These are phyloP conservation scores for Diospyros kaki DNA, from an alignment of 148 eudicot species.

Conservation along the genomic window DNA sequence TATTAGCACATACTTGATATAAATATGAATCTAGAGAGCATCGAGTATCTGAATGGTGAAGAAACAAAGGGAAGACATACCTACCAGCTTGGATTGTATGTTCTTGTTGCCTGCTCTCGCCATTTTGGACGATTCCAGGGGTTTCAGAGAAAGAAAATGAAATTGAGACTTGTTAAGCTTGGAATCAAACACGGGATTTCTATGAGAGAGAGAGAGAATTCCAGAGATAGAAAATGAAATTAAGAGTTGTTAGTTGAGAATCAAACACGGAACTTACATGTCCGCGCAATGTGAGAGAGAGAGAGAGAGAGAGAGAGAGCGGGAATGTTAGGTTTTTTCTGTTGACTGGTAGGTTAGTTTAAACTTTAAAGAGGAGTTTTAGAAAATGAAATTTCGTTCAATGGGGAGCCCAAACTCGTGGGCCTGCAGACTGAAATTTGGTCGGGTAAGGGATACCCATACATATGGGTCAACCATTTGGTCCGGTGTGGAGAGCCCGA, in stretches of 20 bases:
- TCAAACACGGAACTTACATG: not conserved
- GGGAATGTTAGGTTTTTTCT: conserved; percentile 24
- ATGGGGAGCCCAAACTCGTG: no score
- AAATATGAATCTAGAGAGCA: no score
- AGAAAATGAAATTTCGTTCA: no score
- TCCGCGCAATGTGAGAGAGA: not conserved
- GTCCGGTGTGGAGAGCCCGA: no score
- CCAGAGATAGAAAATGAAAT: not conserved
- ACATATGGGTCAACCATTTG: no score
- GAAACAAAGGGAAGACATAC: conserved; percentile 35
- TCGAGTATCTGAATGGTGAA: not conserved
- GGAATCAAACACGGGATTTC: not conserved
- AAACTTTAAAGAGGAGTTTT: not conserved
- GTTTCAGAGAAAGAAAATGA: not conserved
- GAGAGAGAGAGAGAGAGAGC: not conserved
- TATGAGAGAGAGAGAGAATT: not conserved
- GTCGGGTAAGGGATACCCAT: no score
- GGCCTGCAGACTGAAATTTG: no score
- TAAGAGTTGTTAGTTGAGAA: not conserved
- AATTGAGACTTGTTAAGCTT: not conserved
- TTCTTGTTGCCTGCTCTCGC: conserved; percentile 40
- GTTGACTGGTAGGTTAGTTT: conserved; percentile 28
- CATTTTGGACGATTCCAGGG: conserved; percentile 18
- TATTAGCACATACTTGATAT: no score
- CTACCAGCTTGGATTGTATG: conserved; percentile 71